Evolutionary conservation across 1,284 basidiomycete genomes (phyloP).

Genomic region (Tilletia indica): DNA sequence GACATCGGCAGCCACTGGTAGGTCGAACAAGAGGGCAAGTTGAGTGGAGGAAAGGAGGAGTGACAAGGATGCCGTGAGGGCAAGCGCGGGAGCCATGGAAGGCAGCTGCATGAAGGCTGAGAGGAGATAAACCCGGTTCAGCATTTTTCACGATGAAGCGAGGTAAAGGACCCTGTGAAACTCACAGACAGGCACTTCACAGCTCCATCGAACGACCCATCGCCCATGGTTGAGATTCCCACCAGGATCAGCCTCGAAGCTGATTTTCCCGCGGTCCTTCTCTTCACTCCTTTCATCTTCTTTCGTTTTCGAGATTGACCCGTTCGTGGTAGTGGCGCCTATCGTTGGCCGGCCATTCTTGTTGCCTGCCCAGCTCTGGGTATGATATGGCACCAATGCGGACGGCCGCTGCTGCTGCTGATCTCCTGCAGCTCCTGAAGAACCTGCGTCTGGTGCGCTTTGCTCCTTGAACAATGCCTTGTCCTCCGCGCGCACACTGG

Average conservation of each 20-base stretch:
- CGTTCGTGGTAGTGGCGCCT: background rate
- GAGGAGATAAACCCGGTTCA: background rate
- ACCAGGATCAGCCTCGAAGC: background rate
- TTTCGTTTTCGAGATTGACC: no score
- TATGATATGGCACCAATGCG: background rate
- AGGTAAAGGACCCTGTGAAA: background rate
- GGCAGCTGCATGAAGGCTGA: background rate
- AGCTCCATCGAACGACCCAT: conserved; percentile 6
- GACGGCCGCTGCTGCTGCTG: background rate
- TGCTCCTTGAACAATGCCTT: background rate
- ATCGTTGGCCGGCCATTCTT: background rate
- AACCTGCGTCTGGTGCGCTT: no score
- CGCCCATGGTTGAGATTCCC: background rate
- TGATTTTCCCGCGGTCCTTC: background rate
- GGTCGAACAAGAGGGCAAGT: background rate
- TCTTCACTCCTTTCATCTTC: background rate
- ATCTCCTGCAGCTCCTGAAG: no score
- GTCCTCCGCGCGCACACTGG: background rate
- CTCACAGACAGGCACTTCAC: conserved; percentile 9
- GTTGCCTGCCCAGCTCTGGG: conserved; percentile 5
- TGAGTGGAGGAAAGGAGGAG: background rate
- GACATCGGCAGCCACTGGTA: background rate
- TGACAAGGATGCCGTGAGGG: conserved; percentile 6
- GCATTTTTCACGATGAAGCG: background rate
- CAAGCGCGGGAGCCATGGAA: background rate